Base-by-base conservation (phyloP, 768 basidiomycete species). In the Termitomyces sp. region DNA sequence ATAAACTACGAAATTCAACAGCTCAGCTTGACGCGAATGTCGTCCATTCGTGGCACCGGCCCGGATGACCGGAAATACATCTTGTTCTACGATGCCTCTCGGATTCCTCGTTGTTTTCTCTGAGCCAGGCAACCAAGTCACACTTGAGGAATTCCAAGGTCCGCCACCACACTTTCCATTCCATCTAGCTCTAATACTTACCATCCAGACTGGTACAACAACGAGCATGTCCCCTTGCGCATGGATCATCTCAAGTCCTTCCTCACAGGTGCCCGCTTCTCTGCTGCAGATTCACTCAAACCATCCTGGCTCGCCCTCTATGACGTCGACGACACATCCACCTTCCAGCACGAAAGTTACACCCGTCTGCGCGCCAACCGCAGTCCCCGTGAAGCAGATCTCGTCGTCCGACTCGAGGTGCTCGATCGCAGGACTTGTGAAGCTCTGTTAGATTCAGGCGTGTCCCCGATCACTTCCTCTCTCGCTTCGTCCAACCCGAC, bases 201-300 rank as follows among this genome's bases (percentile, higher is more conserved):
- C 34, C 36, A n/a, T 43, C 9, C 46, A 78, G 78, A 78, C 57
- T 83, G 81, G 81, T 83, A 83, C 67, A 73, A 81, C 61, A 78
- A 79, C 55, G 81, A 83, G 67, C 81, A 82, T 61, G 74, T 83
- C 36, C 80, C 80, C 0, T 67, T 81, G 1, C 76, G 81, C 12
- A 65, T 82, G 54, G 71, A 82, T 59, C 69, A 74, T 55, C 68
- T 81, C 5, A 64, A 68, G 7, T 72, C 75, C 9, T 81, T 82
- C 68, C 71, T 79, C 41, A 77, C 78, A 6, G 79, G 77, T 0
- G 79, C 80, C 3, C 68, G 81, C 36, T 82, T 75, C 61, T 65
- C 66, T 1, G 75, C 75, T 3, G 50, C 67, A 2, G 78, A 80
- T 58, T 60, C 58, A 12, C 58, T 62, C 13, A 67, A 58, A 34